These are phyloP conservation scores for Russula foetens DNA, from an alignment of 768 basidiomycete genomes.

Conservation along the genomic window DNA sequence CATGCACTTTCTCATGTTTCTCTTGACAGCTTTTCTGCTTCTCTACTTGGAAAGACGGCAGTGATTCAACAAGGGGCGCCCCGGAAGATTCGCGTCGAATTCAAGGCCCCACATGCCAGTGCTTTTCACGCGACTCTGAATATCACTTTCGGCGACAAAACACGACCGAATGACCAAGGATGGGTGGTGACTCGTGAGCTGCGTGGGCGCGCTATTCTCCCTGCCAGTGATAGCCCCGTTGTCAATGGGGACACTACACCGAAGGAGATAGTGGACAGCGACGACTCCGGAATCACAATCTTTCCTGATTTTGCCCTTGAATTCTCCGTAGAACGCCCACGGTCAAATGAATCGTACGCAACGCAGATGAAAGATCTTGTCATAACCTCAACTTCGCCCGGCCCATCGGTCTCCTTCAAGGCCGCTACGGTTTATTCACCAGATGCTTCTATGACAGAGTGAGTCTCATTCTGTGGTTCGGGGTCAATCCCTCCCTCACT, in stretches of 20 bases:
- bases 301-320: slow-evolving; percentile 7
- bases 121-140: not conserved
- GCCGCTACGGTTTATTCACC: not conserved
- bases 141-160: slow-evolving; percentile 1
- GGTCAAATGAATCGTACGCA: not conserved
- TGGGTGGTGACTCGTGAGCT: slow-evolving; percentile 3
- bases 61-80: not conserved
- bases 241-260: too few species aligned
- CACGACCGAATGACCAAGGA: not conserved
- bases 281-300: not conserved
- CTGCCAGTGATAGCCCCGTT: not conserved
- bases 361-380: not conserved
- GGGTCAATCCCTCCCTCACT: not conserved
- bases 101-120: not conserved
- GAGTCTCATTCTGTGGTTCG: not conserved
- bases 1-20: not conserved
- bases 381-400: not conserved
- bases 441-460: not conserved
- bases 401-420: not conserved
- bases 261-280: not conserved
- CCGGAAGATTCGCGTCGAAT: not conserved
- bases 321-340: not conserved
- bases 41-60: not conserved
- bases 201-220: not conserved
- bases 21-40: not conserved